Evolutionary conservation across 169 alveolate genomes (phyloP).

Genomic region (Plasmodium ovale): DNA sequence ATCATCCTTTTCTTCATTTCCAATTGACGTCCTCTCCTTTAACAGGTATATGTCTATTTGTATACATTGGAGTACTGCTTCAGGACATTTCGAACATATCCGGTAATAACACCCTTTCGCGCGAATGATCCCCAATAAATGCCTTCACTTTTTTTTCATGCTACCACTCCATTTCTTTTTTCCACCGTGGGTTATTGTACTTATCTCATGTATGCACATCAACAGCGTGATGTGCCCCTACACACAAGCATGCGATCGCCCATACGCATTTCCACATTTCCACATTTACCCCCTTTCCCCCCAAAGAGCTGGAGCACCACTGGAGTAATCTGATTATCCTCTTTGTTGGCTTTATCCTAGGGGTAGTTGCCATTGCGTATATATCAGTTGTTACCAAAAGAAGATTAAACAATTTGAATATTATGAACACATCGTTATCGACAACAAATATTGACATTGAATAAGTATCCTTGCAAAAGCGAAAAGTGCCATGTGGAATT

Average conservation of each 20-base stretch:
- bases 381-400: conserved; percentile 70
- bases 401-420: conserved; percentile 61
- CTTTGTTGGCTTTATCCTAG: conserved; percentile 56
- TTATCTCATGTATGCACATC: not conserved
- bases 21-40: not conserved
- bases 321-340: conserved; percentile 57
- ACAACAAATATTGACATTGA: conserved; percentile 45
- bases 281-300: not conserved
- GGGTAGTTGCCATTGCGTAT: conserved; percentile 69
- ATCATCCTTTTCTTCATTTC: not conserved
- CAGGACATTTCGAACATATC: conserved; percentile 67
- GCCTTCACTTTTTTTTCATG: not conserved
- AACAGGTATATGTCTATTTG: conserved; percentile 61
- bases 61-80: conserved; percentile 72
- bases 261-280: not conserved
- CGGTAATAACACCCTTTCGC: no score
- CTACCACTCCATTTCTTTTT: not conserved
- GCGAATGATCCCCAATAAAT: no score
- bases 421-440: conserved; percentile 62
- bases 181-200: not conserved
- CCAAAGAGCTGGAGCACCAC: conserved; percentile 54
- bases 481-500: no score
- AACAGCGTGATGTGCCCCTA: no score
- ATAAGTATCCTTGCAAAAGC: not conserved
- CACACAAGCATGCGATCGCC: not conserved